These are phyloP conservation scores for Exobasidium cylindrosporum DNA, from an alignment of 1,284 basidiomycete genomes.

Conservation along the genomic window DNA sequence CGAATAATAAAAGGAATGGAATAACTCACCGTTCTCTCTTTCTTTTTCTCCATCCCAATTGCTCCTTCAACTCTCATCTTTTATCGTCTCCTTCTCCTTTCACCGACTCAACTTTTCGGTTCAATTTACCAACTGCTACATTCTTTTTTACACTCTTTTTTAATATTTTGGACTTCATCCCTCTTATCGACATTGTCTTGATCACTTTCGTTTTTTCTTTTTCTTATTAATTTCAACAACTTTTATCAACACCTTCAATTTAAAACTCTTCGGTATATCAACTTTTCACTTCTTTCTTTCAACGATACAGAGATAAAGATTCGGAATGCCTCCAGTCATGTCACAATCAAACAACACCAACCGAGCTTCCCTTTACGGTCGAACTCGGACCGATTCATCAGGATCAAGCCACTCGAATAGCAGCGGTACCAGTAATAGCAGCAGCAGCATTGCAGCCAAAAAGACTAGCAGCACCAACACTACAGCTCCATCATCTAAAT, in stretches of 20 bases:
- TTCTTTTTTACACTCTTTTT: no score
- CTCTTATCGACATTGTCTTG: background rate
- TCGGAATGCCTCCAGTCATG: constrained; percentile 3
- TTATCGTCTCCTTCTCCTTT: background rate
- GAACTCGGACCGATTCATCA: constrained; percentile 1
- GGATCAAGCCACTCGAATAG: background rate
- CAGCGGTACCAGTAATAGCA: background rate
- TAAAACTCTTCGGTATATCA: background rate
- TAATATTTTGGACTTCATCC: no score
- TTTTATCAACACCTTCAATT: background rate
- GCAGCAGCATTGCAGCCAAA: no score
- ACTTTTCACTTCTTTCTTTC: background rate
- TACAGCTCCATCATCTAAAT: background rate
- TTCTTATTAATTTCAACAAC: background rate
- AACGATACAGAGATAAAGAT: no score
- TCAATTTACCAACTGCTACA: no score
- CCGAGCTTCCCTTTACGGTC: constrained; percentile 9
- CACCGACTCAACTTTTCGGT: background rate
- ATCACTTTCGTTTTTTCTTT: background rate
- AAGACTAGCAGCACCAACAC: no score
- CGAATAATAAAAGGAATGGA: no score
- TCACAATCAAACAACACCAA: background rate
- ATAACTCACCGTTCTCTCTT: no score
- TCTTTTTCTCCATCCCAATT: background rate
- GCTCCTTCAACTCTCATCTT: background rate